Evolutionary conservation across 371 early-diverging fungal genomes (phyloP).

Genomic region (Rhizomucor miehei): DNA sequence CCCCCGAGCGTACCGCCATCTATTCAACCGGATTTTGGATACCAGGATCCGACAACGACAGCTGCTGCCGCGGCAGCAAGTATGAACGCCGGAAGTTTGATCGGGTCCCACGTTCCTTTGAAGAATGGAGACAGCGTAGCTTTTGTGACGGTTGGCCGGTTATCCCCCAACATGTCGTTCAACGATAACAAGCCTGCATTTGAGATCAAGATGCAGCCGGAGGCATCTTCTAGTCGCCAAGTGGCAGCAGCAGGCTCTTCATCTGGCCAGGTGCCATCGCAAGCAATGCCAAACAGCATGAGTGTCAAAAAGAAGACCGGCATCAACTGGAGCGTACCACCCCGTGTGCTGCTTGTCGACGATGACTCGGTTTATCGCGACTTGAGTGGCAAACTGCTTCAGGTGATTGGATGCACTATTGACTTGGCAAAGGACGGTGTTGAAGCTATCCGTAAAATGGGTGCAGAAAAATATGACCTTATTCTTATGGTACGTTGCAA

Average conservation of each 20-base stretch:
- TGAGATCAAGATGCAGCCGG: conserved; percentile 22
- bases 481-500: conserved; percentile 66
- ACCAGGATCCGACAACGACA: neutral
- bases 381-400: conserved; percentile 58
- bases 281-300: conserved; percentile 3
- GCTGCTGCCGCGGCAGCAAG: conserved; percentile 37
- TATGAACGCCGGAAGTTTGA: conserved; percentile 45
- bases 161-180: conserved; percentile 35
- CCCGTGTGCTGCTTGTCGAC: conserved; percentile 73
- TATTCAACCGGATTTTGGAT: neutral
- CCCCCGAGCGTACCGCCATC: neutral
- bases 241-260: conserved; percentile 22
- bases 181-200: conserved; percentile 34
- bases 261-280: conserved; percentile 15
- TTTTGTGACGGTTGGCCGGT: conserved; percentile 47
- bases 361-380: conserved; percentile 72
- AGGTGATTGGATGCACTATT: conserved; percentile 68
- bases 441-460: conserved; percentile 67
- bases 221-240: neutral
- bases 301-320: conserved; percentile 8
- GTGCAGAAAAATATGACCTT: conserved; percentile 67
- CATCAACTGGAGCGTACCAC: conserved; percentile 61
- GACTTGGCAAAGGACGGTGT: conserved; percentile 75
- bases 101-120: conserved; percentile 27
- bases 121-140: conserved; percentile 46